Evolutionary conservation across 371 early-diverging fungal genomes (phyloP), one percentile per base, ranked within the genome.

Genomic region (Mucor racemosus): DNA sequence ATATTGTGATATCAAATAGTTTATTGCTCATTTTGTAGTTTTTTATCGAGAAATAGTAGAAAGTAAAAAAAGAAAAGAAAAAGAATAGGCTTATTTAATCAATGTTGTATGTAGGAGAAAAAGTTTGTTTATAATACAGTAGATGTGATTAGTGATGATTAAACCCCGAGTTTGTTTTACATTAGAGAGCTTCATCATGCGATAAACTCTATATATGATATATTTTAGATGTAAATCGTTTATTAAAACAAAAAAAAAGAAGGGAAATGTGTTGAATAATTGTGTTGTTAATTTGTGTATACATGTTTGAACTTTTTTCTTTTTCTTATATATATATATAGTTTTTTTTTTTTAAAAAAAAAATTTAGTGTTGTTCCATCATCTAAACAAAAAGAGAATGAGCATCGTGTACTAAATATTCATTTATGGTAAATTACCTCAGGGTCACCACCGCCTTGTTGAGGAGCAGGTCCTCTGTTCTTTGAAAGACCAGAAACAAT

Each of bases 401-500:
- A n/a, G n/a, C n/a, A n/a, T n/a, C n/a, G n/a, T n/a, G n/a, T n/a
- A n/a, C n/a, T n/a, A n/a, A n/a, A n/a, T n/a, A n/a, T n/a, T n/a
- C n/a, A n/a, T n/a, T n/a, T n/a, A n/a, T n/a, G n/a, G n/a, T 9
- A 14, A 35, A 15, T 33, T 55, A 55, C 56, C 56, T 59, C 62
- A 39, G 44, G 58, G 44, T 59, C 58, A 54, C 50, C 41, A 54
- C n/a, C n/a, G n/a, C 59, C 60, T 61, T 65, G 65, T 62, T 70
- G 71, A 39, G 62, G 54, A 44, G 68, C 71, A 41, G 67, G 82
- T 13, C 60, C 72, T 65, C 75, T 78, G 75, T 84, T 88, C 72
- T 88, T 90, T 33, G 91, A 88, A 54, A 95, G 77, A 76, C 95
- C 96, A 39, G 96, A 95, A 6, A 99, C 97, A 80, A 99, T 98